These are phyloP conservation scores for Hanseniaspora lachancei DNA, from an alignment of 805 yeast genomes.

Conservation along the genomic window DNA sequence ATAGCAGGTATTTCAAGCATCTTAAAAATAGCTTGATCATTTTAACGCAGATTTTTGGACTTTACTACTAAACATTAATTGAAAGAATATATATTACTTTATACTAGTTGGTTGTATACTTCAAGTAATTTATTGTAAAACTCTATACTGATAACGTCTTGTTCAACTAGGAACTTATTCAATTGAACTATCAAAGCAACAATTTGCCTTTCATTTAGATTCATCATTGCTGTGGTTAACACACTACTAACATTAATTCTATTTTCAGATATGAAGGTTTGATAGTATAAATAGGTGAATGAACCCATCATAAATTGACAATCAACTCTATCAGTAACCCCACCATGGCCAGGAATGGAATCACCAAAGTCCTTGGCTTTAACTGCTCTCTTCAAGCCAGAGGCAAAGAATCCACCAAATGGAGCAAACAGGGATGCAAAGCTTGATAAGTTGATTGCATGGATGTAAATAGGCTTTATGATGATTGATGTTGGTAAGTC, in stretches of 20 bases:
- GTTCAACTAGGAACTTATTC: constrained; percentile 26
- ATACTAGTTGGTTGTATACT: constrained; percentile 16
- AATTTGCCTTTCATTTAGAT: constrained; percentile 54
- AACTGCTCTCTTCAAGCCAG: constrained; percentile 93
- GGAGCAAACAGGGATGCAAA: constrained; percentile 97
- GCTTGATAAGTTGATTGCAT: constrained; percentile 71
- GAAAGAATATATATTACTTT: neutral
- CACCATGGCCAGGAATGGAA: constrained; percentile 98
- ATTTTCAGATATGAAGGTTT: constrained; percentile 70
- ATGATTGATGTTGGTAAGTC: constrained; percentile 37
- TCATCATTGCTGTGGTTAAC: constrained; percentile 61
- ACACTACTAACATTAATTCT: constrained; percentile 62
- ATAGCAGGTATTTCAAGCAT: neutral
- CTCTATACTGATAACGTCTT: constrained; percentile 30
- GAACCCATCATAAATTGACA: constrained; percentile 98
- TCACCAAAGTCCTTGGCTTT: constrained; percentile 95
- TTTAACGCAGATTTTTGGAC: no score
- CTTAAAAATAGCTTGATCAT: neutral
- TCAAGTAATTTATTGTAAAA: constrained; percentile 26
- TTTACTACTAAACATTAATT: neutral
- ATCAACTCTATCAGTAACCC: constrained; percentile 92
- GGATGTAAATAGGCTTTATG: constrained; percentile 80
- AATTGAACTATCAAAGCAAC: constrained; percentile 47
- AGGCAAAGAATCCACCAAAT: constrained; percentile 95
- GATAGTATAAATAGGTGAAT: constrained; percentile 80